Base-by-base conservation (phyloP, 2,329 filamentous ascomycete genomes). In the Trichoderma semiorbis region DNA sequence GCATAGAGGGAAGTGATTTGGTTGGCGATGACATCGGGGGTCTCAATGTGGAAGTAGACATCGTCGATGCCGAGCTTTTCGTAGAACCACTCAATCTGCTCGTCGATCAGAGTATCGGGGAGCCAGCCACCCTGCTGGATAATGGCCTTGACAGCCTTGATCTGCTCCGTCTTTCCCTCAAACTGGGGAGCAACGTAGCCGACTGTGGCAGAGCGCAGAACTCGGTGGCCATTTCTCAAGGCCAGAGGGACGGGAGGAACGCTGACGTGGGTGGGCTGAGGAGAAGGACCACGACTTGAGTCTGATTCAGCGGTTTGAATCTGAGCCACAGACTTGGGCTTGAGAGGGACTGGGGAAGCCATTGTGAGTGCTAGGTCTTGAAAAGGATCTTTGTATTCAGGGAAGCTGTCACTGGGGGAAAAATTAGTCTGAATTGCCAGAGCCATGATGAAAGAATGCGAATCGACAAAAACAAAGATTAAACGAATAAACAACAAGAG, bases 1-100 rank as follows among this genome's bases (percentile, higher is more conserved):
- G 96, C 96, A 80, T 98, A 99, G 63, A 99, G 89, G 12, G 95
- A 98, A 73, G 95, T 95, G 79, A 99, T 95, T 80, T 98, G 94
- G 81, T 92, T 97, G 76, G 94, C 92, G 79, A 99, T 97, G 72
- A 93, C 93, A 70, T 93, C 90, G 21, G 92, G 92, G 5, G 88
- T 89, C 85, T 98, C 95, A 75, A 95, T 94, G 80, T 95, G 91
- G 85, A 98, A 98, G 86, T 98, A 98, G 83, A 97, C 95, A 86
- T 98, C 96, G 79, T 99, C 96, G 78, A 99, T 99, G 77, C 96
- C 96, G 28, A 99, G 90, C 82, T 97, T 92, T 80, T 96, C 93
- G 86, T 99, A 99, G 86, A 99, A 99, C 95, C 96, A 99, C 73
- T 90, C 88, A 66, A 95, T 93, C 83, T 99, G 95, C 30, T 90